phyloP scores from a whole-genome alignment of 768 basidiomycete species.

The Dacryopinax primogenitus region DNA sequence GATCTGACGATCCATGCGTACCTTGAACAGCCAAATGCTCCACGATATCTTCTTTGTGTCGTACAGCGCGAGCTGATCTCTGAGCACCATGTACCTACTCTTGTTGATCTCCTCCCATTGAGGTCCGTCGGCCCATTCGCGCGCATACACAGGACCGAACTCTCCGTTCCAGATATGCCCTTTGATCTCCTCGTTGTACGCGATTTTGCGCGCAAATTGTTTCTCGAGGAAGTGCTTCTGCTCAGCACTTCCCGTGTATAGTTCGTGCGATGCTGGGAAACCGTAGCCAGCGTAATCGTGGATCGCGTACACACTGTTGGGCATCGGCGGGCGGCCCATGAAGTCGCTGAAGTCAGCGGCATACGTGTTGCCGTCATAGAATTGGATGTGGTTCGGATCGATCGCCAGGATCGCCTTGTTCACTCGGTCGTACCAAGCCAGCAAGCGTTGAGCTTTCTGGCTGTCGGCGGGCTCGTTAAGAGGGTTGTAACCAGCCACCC shows the following conservation, averaged over 20 bases:
- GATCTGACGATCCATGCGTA: not conserved
- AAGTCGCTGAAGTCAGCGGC: constrained; percentile 62
- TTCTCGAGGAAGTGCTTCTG: constrained; percentile 41
- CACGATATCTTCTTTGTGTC: constrained; percentile 41
- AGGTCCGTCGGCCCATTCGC: constrained; percentile 39
- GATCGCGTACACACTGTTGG: constrained; percentile 63
- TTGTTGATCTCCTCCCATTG: constrained; percentile 55
- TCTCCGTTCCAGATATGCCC: constrained; percentile 71
- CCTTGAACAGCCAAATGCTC: constrained; percentile 80
- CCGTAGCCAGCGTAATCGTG: constrained; percentile 69
- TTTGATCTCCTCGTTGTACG: constrained; percentile 58
- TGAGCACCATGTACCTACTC: constrained; percentile 48
- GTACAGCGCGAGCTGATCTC: constrained; percentile 64
- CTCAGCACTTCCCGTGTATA: constrained; percentile 40
- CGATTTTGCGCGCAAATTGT: constrained; percentile 59
- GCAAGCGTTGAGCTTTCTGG: constrained; percentile 43
- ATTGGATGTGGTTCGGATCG: constrained; percentile 60
- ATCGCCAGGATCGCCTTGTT: constrained; percentile 56
- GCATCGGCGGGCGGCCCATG: constrained; percentile 48
- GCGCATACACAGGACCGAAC: constrained; percentile 72
- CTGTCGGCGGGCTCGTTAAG: constrained; percentile 74
- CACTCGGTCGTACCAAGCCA: constrained; percentile 55
- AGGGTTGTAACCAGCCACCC: constrained; percentile 68
- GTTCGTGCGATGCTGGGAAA: constrained; percentile 48
- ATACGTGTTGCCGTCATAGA: constrained; percentile 76